Conservation (phyloP, 441 rosid species). For the Eruca vesicaria region DNA sequence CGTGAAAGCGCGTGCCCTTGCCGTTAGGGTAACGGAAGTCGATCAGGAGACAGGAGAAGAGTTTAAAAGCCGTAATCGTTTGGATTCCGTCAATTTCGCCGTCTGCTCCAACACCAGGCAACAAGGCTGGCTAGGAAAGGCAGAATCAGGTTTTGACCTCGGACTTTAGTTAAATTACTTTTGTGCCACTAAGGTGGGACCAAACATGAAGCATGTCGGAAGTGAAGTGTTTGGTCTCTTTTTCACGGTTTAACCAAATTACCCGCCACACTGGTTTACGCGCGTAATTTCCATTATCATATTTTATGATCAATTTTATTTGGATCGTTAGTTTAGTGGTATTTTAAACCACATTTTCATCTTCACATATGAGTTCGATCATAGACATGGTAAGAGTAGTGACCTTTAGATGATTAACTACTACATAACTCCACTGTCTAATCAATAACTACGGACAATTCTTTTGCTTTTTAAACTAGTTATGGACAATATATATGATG, state of each 20-base stretch:
- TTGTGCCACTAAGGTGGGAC: not conserved
- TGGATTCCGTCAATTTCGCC: constrained; percentile 51
- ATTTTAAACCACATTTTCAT: not conserved
- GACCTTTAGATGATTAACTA: not conserved
- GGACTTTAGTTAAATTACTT: not conserved
- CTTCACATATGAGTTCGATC: not conserved
- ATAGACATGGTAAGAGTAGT: not conserved
- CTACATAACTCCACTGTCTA: no score
- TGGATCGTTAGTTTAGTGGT: not conserved
- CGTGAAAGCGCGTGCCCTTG: constrained; percentile 38
- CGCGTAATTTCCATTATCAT: not conserved
- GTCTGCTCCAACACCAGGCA: constrained; percentile 76
- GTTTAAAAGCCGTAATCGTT: constrained; percentile 42
- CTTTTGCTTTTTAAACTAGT: not conserved
- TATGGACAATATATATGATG: not conserved
- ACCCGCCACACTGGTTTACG: not conserved
- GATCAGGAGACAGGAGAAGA: not conserved
- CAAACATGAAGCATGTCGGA: not conserved
- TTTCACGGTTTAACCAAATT: not conserved
- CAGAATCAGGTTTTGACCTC: not conserved
- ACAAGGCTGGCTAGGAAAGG: constrained; percentile 49
- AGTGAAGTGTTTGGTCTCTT: not conserved
- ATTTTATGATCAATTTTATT: not conserved
- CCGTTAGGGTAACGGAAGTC: constrained; percentile 35
- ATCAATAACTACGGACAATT: not conserved